phyloP scores from a whole-genome alignment of 495 filamentous ascomycete genomes.

The Penicillium turbatum region DNA sequence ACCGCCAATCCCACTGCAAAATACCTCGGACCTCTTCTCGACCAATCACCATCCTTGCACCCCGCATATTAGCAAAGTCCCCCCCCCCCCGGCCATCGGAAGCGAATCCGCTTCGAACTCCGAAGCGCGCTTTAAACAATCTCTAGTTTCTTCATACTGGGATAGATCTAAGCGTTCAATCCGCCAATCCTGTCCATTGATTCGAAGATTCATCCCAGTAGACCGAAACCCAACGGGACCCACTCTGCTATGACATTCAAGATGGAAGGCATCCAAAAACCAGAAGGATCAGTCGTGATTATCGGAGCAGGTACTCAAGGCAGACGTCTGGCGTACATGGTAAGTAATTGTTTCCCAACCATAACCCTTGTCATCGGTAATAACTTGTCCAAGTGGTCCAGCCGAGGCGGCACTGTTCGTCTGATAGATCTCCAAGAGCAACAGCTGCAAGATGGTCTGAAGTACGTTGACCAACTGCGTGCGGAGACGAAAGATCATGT shows the following conservation, averaged over 20 bases:
- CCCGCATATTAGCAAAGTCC: background rate
- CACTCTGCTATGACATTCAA: background rate
- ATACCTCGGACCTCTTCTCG: background rate
- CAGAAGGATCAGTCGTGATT: slow-evolving; percentile 19
- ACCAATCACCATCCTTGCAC: background rate
- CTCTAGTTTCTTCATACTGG: background rate
- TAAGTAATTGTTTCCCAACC: slow-evolving; percentile 8
- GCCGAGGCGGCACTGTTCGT: slow-evolving; percentile 27
- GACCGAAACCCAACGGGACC: background rate
- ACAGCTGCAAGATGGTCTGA: slow-evolving; percentile 22
- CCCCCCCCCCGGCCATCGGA: background rate
- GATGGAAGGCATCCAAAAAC: background rate
- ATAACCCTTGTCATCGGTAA: background rate
- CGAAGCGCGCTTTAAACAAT: background rate
- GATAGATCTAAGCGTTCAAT: background rate
- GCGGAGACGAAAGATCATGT: slow-evolving; percentile 5
- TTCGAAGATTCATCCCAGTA: background rate
- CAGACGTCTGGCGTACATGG: slow-evolving; percentile 38
- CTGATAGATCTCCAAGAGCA: slow-evolving; percentile 27
- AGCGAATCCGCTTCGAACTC: background rate
- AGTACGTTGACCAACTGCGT: slow-evolving; percentile 24
- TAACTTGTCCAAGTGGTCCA: slow-evolving; percentile 30
- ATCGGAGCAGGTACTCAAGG: slow-evolving; percentile 41
- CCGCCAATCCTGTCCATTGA: background rate
- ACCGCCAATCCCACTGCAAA: background rate